phyloP scores from a whole-genome alignment of 164 flowering plant genomes.

The Cinnamomum micranthum region DNA sequence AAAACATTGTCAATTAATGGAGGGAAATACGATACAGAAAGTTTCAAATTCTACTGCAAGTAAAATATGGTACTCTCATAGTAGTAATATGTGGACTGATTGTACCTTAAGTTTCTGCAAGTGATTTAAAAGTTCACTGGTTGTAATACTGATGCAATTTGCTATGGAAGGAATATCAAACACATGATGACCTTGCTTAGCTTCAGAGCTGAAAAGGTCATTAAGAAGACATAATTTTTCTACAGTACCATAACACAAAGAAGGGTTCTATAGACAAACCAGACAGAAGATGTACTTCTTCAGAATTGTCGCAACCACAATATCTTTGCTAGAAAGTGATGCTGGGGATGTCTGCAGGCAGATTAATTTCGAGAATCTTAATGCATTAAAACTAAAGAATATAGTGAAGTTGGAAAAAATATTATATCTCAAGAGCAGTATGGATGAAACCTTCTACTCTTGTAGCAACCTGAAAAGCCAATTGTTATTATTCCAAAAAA shows the following conservation, averaged over 20 bases:
- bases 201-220: conserved; percentile 58
- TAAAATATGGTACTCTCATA: not conserved
- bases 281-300: conserved; percentile 45
- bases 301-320: conserved; percentile 61
- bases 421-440: not conserved
- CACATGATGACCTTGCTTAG: conserved; percentile 70
- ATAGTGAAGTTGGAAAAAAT: not conserved
- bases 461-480: not conserved
- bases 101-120: conserved; percentile 72
- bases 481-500: not conserved
- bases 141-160: conserved; percentile 51
- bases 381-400: not conserved
- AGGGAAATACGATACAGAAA: not conserved
- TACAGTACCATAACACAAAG: conserved; percentile 4
- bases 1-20: not conserved
- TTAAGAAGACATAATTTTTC: not conserved
- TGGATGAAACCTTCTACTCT: not conserved
- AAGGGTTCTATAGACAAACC: not conserved
- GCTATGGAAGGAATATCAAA: conserved; percentile 86
- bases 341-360: conserved; percentile 65
- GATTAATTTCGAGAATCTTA: conserved; percentile 9
- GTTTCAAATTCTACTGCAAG: not conserved
- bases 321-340: conserved; percentile 63
- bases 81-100: conserved; percentile 2
- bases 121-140: conserved; percentile 44